A percentile compares a stretch with the other conserved stretches of the same genome.
Conservation (phyloP, 139 green algal genomes). For the Pleodorina starrii region DNA sequence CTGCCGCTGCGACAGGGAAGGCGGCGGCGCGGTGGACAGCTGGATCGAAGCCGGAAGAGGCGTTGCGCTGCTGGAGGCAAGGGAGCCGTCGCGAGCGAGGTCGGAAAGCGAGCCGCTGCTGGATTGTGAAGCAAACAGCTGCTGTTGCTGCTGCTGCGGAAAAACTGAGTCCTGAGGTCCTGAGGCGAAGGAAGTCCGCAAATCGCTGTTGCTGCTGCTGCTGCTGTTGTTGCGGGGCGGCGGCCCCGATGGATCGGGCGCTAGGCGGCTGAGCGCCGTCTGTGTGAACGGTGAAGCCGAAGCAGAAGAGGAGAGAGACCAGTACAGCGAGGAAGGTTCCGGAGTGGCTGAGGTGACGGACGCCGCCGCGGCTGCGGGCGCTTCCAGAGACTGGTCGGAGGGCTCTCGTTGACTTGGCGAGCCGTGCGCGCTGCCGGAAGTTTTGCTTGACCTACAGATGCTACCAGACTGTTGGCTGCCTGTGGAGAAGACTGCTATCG, state of each 20-base stretch:
- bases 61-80: neutral
- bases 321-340: too few relatives aligned
- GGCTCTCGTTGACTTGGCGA: too few relatives aligned
- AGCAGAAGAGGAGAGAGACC: too few relatives aligned
- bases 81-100: neutral
- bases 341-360: too few relatives aligned
- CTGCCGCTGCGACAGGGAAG: neutral
- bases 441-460: neutral
- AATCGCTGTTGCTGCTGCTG: constrained; percentile 31
- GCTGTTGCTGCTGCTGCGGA: constrained; percentile 15
- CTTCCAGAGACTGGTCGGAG: too few relatives aligned
- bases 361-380: too few relatives aligned
- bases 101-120: neutral
- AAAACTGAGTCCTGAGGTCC: too few relatives aligned
- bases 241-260: too few relatives aligned
- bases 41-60: neutral
- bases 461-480: neutral
- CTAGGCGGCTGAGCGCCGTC: too few relatives aligned
- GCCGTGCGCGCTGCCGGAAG: too few relatives aligned
- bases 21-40: neutral
- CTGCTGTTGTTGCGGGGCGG: constrained; percentile 32
- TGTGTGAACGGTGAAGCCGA: too few relatives aligned
- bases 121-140: neutral
- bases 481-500: neutral
- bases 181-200: too few relatives aligned